These are phyloP conservation scores for Clonostachys rhizophaga DNA, from an alignment of 2,329 filamentous ascomycete genomes.

Conservation along the genomic window DNA sequence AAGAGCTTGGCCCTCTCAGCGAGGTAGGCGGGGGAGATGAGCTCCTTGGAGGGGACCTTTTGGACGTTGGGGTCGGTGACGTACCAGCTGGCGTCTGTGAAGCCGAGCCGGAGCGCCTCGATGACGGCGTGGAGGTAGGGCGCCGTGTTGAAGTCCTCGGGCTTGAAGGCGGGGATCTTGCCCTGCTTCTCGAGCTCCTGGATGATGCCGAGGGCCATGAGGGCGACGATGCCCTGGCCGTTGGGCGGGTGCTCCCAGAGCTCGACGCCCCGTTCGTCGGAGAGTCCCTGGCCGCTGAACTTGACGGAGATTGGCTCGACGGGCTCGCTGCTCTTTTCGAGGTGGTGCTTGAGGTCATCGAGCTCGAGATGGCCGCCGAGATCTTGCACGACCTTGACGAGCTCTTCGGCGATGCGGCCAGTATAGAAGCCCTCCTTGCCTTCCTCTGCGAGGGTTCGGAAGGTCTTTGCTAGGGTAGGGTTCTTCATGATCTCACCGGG, in stretches of 20 bases:
- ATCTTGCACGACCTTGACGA: conserved; percentile 73
- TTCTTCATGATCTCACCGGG: conserved; percentile 90
- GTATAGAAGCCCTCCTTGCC: conserved; percentile 91
- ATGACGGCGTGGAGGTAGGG: conserved; percentile 82
- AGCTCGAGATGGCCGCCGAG: conserved; percentile 74
- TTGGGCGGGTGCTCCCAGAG: conserved; percentile 98
- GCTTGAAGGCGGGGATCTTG: conserved; percentile 66
- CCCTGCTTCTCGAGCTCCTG: conserved; percentile 76
- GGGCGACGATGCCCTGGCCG: conserved; percentile 88
- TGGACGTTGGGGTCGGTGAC: conserved; percentile 74
- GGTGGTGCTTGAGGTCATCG: conserved; percentile 76
- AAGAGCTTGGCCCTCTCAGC: conserved; percentile 61
- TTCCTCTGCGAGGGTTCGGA: conserved; percentile 70
- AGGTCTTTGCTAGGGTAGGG: conserved; percentile 74
- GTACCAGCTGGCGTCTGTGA: conserved; percentile 87
- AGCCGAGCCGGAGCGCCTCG: conserved; percentile 82
- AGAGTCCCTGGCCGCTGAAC: conserved; percentile 60
- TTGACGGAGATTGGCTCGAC: conserved; percentile 80
- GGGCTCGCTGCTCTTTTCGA: conserved; percentile 64
- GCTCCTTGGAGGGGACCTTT: conserved; percentile 62
- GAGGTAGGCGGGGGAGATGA: conserved; percentile 73
- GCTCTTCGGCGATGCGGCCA: conserved; percentile 74
- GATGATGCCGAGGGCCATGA: conserved; percentile 91
- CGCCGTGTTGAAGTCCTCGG: conserved; percentile 74
- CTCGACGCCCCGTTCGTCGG: conserved; percentile 53